Conservation (phyloP, 371 early-diverging fungal genomes). For the Thermomucor indicae-seudaticae region DNA sequence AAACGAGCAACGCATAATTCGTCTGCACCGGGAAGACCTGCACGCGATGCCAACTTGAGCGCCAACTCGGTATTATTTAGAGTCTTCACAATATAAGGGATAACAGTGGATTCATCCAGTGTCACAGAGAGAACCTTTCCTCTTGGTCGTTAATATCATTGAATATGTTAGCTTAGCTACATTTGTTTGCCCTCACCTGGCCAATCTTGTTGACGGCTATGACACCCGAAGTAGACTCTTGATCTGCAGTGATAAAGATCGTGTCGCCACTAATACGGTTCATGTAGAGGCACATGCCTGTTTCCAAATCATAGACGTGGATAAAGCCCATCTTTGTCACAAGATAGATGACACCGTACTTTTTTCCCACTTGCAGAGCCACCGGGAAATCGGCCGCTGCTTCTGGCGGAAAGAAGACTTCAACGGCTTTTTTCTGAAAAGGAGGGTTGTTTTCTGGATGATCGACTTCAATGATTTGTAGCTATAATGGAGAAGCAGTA, state of each 20-base stretch:
- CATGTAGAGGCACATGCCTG: conserved; percentile 91
- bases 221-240: conserved; percentile 81
- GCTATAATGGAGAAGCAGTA: no score
- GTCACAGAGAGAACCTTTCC: conserved; percentile 84
- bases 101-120: conserved; percentile 82
- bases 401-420: conserved; percentile 95
- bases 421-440: conserved; percentile 89
- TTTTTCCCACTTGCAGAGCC: conserved; percentile 91
- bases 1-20: conserved; percentile 86
- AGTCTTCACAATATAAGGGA: conserved; percentile 85
- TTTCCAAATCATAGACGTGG: conserved; percentile 93
- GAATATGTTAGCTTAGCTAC: no score
- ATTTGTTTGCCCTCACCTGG: conserved; percentile 67
- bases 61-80: conserved; percentile 89
- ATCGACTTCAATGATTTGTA: conserved; percentile 96
- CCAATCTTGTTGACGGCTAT: conserved; percentile 97
- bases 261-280: conserved; percentile 96
- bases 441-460: conserved; percentile 88
- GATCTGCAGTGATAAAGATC: conserved; percentile 95
- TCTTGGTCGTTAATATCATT: no score
- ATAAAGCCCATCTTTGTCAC: conserved; percentile 98
- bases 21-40: conserved; percentile 94
- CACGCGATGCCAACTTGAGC: conserved; percentile 83
- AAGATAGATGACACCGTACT: conserved; percentile 88
- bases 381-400: conserved; percentile 95